These are phyloP conservation scores for Monosporascus sp. DNA, from an alignment of 2,329 filamentous ascomycete species.

Conservation along the genomic window DNA sequence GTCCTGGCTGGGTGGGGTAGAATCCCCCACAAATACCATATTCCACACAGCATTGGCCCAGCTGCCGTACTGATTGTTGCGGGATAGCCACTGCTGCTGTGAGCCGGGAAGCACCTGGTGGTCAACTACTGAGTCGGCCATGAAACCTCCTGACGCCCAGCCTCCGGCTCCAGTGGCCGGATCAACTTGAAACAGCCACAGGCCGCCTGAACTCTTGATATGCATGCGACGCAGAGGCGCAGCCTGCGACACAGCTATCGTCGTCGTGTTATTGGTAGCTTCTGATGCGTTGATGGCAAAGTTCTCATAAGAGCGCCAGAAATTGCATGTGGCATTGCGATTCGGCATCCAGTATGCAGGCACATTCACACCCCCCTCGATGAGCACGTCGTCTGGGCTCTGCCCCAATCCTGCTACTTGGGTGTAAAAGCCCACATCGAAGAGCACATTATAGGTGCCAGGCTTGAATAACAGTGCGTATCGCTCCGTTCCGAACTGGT, in stretches of 20 bases:
- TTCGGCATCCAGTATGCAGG: slow-evolving; percentile 30
- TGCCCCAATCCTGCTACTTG: slow-evolving; percentile 25
- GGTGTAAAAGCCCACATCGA: slow-evolving; percentile 29
- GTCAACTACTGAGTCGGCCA: slow-evolving; percentile 28
- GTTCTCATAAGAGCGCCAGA: slow-evolving; percentile 28
- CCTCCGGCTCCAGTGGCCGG: slow-evolving; percentile 24
- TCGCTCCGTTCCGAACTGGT: slow-evolving; percentile 25
- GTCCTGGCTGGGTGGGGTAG: slow-evolving; percentile 20
- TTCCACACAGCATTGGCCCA: slow-evolving; percentile 30
- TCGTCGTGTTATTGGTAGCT: slow-evolving; percentile 26
- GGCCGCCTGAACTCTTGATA: slow-evolving; percentile 23
- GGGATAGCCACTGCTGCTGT: slow-evolving; percentile 29
- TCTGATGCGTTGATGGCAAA: slow-evolving; percentile 25
- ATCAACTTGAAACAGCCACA: slow-evolving; percentile 29
- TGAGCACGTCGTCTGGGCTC: slow-evolving; percentile 24
- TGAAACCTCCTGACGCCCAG: slow-evolving; percentile 28
- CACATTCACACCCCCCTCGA: slow-evolving; percentile 27
- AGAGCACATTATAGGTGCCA: slow-evolving; percentile 25
- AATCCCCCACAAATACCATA: slow-evolving; percentile 28
- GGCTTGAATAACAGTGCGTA: slow-evolving; percentile 28
- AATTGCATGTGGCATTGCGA: slow-evolving; percentile 29
- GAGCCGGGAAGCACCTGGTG: slow-evolving; percentile 26
- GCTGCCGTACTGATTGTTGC: slow-evolving; percentile 26
- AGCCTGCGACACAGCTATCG: slow-evolving; percentile 28
- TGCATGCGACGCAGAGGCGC: slow-evolving; percentile 26